A percentile compares a stretch with the other conserved stretches of the same genome.
Conservation (phyloP, 306 rosid species). For the Carpinus fangiana region DNA sequence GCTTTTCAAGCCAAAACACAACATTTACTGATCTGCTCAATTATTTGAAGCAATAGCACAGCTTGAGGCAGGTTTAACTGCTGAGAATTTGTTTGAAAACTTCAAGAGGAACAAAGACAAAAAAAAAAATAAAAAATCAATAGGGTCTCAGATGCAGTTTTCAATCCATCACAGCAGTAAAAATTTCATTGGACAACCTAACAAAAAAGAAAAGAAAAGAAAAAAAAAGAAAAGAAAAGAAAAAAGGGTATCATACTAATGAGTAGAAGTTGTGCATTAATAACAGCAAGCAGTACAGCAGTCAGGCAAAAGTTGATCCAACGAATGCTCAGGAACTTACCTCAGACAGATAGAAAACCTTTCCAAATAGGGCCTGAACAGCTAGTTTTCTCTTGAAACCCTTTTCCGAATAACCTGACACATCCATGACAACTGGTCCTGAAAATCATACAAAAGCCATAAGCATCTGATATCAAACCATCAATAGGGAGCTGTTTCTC, state of each 20-base stretch:
- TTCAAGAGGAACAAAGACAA: background rate
- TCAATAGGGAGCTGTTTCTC: background rate
- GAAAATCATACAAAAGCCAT: constrained; percentile 36
- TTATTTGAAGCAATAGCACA: background rate
- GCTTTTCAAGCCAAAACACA: background rate
- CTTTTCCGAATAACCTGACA: constrained; percentile 84
- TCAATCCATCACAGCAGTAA: background rate
- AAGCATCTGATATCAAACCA: constrained; percentile 19
- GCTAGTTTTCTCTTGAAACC: constrained; percentile 98
- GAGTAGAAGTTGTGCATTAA: background rate
- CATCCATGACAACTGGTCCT: constrained; percentile 91
- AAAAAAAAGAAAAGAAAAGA: too few relatives aligned
- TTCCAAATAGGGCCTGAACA: constrained; percentile 86
- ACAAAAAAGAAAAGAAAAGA: background rate
- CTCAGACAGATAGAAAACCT: constrained; percentile 91
- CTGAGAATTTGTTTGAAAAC: background rate
- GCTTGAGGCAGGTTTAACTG: background rate
- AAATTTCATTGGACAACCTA: background rate
- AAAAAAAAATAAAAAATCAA: background rate
- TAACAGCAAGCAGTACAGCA: background rate
- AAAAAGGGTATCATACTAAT: background rate
- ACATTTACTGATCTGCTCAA: background rate
- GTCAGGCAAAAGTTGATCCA: background rate
- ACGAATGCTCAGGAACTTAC: constrained; percentile 42
- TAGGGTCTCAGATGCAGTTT: background rate